phyloP scores from a whole-genome alignment of 768 basidiomycete genomes.

The Amanita pseudoporphyria region DNA sequence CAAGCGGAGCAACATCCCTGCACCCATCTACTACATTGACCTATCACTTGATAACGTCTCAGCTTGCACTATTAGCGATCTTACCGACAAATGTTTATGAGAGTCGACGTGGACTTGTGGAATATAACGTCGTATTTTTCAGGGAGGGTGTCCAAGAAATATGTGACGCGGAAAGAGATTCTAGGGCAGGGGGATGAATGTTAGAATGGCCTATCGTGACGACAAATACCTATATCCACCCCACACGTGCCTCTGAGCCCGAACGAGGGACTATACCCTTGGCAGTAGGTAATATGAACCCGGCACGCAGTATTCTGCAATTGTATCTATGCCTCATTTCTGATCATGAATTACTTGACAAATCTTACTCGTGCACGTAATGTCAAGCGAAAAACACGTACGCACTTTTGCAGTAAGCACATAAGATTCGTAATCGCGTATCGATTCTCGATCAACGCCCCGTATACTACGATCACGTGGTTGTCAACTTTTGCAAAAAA shows the following conservation, averaged over 20 bases:
- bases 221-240: neutral
- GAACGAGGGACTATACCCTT: neutral
- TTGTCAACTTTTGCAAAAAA: constrained; percentile 18
- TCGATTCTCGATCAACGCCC: neutral
- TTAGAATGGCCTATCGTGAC: neutral
- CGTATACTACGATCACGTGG: constrained; percentile 3
- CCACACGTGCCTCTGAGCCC: neutral
- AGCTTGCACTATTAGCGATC: constrained; percentile 61
- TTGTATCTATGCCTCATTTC: neutral
- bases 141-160: constrained; percentile 79
- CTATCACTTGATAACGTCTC: constrained; percentile 72
- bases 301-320: neutral
- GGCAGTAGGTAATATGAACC: neutral
- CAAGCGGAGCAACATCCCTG: constrained; percentile 55
- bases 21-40: constrained; percentile 68
- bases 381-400: no score
- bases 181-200: constrained; percentile 25
- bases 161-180: constrained; percentile 62
- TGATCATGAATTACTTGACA: no score
- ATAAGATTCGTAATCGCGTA: neutral
- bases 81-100: constrained; percentile 68
- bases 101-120: constrained; percentile 62
- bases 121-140: constrained; percentile 84
- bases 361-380: no score
- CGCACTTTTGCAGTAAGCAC: neutral